phyloP scores from a whole-genome alignment of 2,329 filamentous ascomycete genomes.

The Botryotinia globosa region DNA sequence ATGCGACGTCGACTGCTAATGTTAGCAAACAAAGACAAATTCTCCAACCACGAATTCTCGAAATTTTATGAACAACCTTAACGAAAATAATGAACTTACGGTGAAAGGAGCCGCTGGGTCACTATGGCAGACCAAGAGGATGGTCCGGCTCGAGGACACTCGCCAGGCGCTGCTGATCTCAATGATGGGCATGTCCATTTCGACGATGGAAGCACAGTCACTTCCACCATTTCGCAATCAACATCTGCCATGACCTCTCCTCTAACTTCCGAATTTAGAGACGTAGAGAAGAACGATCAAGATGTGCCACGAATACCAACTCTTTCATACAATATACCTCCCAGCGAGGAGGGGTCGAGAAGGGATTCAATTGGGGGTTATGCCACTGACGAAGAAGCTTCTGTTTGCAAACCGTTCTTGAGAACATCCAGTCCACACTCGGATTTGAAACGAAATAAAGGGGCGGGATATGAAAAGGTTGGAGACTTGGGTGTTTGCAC shows the following conservation, averaged over 20 bases:
- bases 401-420: slow-evolving; percentile 56
- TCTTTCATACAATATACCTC: slow-evolving; percentile 30
- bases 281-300: slow-evolving; percentile 27
- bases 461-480: slow-evolving; percentile 37
- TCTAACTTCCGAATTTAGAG: slow-evolving; percentile 33
- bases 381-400: slow-evolving; percentile 57
- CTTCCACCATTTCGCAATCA: slow-evolving; percentile 30
- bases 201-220: slow-evolving; percentile 29
- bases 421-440: slow-evolving; percentile 50
- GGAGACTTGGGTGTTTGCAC: slow-evolving; percentile 48
- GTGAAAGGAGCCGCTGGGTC: slow-evolving; percentile 17
- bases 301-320: slow-evolving; percentile 33
- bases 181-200: slow-evolving; percentile 32
- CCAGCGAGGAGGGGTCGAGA: slow-evolving; percentile 26
- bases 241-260: slow-evolving; percentile 40
- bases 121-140: slow-evolving; percentile 38
- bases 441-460: slow-evolving; percentile 35
- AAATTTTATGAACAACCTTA: background rate
- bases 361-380: slow-evolving; percentile 37
- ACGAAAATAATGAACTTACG: background rate
- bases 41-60: background rate
- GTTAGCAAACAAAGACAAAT: background rate
- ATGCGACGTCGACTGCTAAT: slow-evolving; percentile 2
- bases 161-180: slow-evolving; percentile 30
- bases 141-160: slow-evolving; percentile 28